Conservation (phyloP, 2,329 filamentous ascomycete species). For the Chaetomium strumarium region DNA sequence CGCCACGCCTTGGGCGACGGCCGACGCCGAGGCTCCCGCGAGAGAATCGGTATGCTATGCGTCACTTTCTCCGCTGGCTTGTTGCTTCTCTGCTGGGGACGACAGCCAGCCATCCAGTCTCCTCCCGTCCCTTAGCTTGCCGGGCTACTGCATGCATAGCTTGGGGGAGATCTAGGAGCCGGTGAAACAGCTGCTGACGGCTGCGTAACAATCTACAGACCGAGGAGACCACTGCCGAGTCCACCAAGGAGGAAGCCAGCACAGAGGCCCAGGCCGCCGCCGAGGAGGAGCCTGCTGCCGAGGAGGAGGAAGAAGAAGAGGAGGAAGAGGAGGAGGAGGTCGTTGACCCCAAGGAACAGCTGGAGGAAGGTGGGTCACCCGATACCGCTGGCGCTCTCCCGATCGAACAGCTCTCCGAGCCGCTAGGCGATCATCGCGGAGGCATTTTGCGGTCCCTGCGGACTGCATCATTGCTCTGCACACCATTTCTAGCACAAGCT, state of each 20-base stretch:
- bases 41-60: constrained; percentile 42
- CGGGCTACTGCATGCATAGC: background rate
- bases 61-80: constrained; percentile 13
- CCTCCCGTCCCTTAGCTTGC: background rate
- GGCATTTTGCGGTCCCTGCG: background rate
- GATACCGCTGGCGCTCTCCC: background rate
- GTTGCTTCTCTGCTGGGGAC: background rate
- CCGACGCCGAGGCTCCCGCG: constrained; percentile 62
- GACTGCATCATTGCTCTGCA: constrained; percentile 3
- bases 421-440: constrained; percentile 7
- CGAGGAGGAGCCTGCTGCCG: constrained; percentile 54
- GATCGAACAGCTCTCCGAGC: background rate
- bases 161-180: background rate
- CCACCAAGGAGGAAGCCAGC: constrained; percentile 20
- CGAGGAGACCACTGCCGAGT: constrained; percentile 34
- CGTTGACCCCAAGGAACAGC: constrained; percentile 77
- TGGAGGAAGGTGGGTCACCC: constrained; percentile 72
- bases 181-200: background rate
- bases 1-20: constrained; percentile 58
- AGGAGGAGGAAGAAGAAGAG: constrained; percentile 62
- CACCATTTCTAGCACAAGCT: background rate
- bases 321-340: constrained; percentile 80
- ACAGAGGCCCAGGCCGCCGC: constrained; percentile 36
- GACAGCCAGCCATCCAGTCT: background rate
- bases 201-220: constrained; percentile 26